Evolutionary conservation across 169 alveolate genomes (phyloP).

Genomic region (Ichthyophthirius multifiliis): DNA sequence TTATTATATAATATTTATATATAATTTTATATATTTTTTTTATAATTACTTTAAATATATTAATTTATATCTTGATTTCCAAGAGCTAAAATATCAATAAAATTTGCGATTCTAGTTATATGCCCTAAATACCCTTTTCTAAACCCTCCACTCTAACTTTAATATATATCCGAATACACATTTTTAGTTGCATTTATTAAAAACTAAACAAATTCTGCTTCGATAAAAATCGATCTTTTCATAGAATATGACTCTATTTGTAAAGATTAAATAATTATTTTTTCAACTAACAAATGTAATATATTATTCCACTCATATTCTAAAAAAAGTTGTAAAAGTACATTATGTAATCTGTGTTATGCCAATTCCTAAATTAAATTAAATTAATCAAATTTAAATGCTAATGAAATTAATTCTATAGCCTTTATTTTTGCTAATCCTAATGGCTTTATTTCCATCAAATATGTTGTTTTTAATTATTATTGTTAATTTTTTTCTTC

Average conservation of each 20-base stretch:
- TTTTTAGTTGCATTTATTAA: neutral
- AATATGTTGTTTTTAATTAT: neutral
- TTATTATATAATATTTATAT: too few species aligned
- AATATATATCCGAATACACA: neutral
- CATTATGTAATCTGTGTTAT: neutral
- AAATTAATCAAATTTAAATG: neutral
- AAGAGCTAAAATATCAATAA: too few species aligned
- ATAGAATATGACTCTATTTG: neutral
- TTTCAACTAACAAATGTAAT: neutral
- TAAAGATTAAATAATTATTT: neutral
- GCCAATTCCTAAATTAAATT: neutral
- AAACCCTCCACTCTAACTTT: neutral
- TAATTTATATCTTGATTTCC: too few species aligned
- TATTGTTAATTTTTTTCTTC: neutral
- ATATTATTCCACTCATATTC: neutral
- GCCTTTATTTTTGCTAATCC: neutral
- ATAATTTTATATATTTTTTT: too few species aligned
- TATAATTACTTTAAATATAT: too few species aligned
- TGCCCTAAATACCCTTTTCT: slow-evolving; percentile 10
- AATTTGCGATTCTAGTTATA: neutral
- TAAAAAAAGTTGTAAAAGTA: neutral
- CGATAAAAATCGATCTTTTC: neutral
- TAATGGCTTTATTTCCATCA: neutral
- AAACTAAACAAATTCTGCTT: neutral
- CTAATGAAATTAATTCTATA: neutral